phyloP scores from a whole-genome alignment of 768 basidiomycete genomes.

The Russula sp. region DNA sequence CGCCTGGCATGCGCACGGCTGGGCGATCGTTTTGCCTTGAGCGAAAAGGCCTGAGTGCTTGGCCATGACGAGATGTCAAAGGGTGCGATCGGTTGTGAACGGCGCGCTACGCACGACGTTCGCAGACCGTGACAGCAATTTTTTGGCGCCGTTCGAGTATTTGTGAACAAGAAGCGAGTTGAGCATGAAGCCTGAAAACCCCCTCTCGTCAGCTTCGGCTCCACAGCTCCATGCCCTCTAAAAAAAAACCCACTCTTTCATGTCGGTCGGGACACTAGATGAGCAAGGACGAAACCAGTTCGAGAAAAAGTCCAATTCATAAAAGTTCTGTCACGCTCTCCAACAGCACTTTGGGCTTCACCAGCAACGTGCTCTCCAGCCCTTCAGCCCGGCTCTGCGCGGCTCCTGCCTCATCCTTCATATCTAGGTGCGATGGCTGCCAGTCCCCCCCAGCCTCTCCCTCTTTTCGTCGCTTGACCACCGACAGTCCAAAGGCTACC shows the following conservation, averaged over 20 bases:
- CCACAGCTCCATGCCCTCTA: not conserved
- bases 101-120: constrained; percentile 12
- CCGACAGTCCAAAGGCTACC: constrained; percentile 17
- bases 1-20: constrained; percentile 14
- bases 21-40: constrained; percentile 7
- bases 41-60: constrained; percentile 11
- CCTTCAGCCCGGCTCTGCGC: constrained; percentile 6
- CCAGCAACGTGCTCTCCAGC: constrained; percentile 23
- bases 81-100: constrained; percentile 7
- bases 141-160: constrained; percentile 11
- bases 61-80: constrained; percentile 11
- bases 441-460: constrained; percentile 4
- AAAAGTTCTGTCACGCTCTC: constrained; percentile 26
- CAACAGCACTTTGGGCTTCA: constrained; percentile 25
- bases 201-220: constrained; percentile 1
- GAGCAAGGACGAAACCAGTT: constrained; percentile 14
- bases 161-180: constrained; percentile 15
- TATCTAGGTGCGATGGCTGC: constrained; percentile 13
- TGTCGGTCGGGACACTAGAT: constrained; percentile 4
- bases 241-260: constrained; percentile 16
- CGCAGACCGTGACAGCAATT: constrained; percentile 1
- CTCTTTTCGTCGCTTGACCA: constrained; percentile 21
- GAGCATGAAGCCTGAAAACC: constrained; percentile 6
- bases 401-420: constrained; percentile 14
- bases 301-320: constrained; percentile 17